Base-by-base conservation (phyloP, 2,329 filamentous ascomycete species). In the Alternaria sp. region DNA sequence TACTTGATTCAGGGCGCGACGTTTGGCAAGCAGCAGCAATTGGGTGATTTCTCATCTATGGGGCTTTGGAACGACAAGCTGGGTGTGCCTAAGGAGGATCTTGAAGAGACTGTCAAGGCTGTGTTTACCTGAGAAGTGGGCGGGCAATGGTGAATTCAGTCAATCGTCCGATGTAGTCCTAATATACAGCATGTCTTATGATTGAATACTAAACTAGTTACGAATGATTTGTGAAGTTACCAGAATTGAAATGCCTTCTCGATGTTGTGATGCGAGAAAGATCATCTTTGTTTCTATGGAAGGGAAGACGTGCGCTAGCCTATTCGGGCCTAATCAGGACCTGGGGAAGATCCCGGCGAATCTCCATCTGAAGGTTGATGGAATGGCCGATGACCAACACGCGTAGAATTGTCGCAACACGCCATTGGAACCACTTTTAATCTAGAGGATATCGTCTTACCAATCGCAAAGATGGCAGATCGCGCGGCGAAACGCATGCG, bases 11-110 rank as follows among this genome's bases (percentile, higher is more conserved):
- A 68, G 26, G 70, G 60, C 0, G 57, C 55, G 1, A 67, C 60
- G 1, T 74, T 71, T 47, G 64, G 65, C 8, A 63, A 71, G 9
- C 58, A 69, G 8, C 57, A 66, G 6, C 60, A 61, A 8, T 57
- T 75, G n/a, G 70, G 71, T 2, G 69, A 75, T 77, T 69, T 73
- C 57, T 72, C 63, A 54, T 32, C 59, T 1, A 32, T 13, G 6
- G 71, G 69, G 3, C 60, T 77, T 25, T 80, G 81, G 74, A 84
- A 84, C 64, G 74, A 81, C 21, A 76, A 80, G 63, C 57, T 85
- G 58, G 82, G 81, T 0, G 63, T 85, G 45, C 57, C 73, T 51
- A 77, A 81, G 63, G 81, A 83, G 61, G 70, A 76, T 59, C 64
- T 84, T 28, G 79, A 83, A 57, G 71, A 73, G 23, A 73, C 74